A percentile compares a stretch with the other conserved stretches of the same genome.
phyloP scores from a whole-genome alignment of 352 stramenopile genomes.

The Phytophthora hybrid region DNA sequence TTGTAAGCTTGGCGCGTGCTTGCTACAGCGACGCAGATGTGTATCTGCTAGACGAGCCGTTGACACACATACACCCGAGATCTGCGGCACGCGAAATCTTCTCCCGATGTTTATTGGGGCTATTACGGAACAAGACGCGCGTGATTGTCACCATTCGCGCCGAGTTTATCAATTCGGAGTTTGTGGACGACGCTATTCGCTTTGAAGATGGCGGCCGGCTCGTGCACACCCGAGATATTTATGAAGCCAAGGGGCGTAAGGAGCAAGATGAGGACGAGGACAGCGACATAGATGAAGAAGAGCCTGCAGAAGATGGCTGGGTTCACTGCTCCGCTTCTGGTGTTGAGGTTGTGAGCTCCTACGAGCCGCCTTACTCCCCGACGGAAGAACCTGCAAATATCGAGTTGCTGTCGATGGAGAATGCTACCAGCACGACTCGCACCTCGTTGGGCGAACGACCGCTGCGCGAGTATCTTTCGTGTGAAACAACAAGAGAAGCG shows the following conservation, averaged over 20 bases:
- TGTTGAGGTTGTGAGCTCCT: slow-evolving; percentile 13
- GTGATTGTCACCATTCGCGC: slow-evolving; percentile 75
- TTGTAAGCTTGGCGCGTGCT: slow-evolving; percentile 83
- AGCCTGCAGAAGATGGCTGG: slow-evolving; percentile 25
- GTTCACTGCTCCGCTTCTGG: slow-evolving; percentile 49
- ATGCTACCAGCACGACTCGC: slow-evolving; percentile 45
- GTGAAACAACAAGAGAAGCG: slow-evolving; percentile 29
- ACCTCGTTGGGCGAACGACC: slow-evolving; percentile 31
- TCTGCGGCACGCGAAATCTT: slow-evolving; percentile 87
- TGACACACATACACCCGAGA: slow-evolving; percentile 59
- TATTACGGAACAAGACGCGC: slow-evolving; percentile 73
- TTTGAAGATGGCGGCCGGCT: slow-evolving; percentile 57
- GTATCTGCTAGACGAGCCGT: slow-evolving; percentile 70
- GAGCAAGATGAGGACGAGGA: slow-evolving; percentile 32
- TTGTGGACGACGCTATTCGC: slow-evolving; percentile 64
- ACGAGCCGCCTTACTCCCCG: slow-evolving; percentile 22
- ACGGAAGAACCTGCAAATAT: slow-evolving; percentile 20
- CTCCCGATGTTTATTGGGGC: slow-evolving; percentile 71
- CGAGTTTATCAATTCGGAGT: slow-evolving; percentile 71
- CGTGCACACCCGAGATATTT: slow-evolving; percentile 57
- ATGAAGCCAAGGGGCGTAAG: slow-evolving; percentile 27
- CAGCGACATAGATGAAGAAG: slow-evolving; percentile 37
- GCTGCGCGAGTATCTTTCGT: slow-evolving; percentile 42
- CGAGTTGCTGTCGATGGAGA: slow-evolving; percentile 52
- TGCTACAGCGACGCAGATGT: slow-evolving; percentile 88